phyloP scores from a whole-genome alignment of 1,284 basidiomycete species.

The Phellopilus nigrolimitatus region DNA sequence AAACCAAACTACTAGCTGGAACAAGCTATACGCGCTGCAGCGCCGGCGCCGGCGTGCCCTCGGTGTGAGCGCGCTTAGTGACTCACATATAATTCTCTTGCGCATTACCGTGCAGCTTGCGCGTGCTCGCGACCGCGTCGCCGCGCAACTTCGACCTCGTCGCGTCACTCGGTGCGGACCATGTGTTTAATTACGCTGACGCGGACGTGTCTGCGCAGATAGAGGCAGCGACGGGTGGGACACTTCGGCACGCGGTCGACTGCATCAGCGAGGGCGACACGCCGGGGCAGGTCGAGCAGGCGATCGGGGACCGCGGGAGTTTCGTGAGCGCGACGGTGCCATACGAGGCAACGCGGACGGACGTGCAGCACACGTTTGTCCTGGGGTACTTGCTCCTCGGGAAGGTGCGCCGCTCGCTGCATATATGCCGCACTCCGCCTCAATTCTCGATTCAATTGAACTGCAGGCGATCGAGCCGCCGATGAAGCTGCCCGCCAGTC shows the following conservation, averaged over 20 bases:
- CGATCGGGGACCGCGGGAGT: slow-evolving; percentile 10
- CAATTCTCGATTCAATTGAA: slow-evolving; percentile 2
- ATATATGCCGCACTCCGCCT: too few species aligned
- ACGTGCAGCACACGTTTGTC: slow-evolving; percentile 22
- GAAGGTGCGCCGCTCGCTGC: too few species aligned
- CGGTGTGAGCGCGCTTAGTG: too few species aligned
- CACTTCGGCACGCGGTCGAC: slow-evolving; percentile 23
- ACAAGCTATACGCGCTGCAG: too few species aligned
- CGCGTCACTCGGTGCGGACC: slow-evolving; percentile 36
- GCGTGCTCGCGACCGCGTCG: slow-evolving; percentile 37
- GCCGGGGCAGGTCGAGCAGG: slow-evolving; percentile 10
- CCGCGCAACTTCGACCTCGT: slow-evolving; percentile 35
- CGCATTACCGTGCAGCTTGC: too few species aligned
- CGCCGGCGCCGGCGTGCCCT: too few species aligned
- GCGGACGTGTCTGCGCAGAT: slow-evolving; percentile 26
- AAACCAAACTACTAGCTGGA: too few species aligned
- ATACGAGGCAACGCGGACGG: slow-evolving; percentile 2
- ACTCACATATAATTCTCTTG: too few species aligned
- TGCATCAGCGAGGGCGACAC: slow-evolving; percentile 23
- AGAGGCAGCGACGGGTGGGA: slow-evolving; percentile 14
- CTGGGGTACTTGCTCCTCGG: slow-evolving; percentile 28
- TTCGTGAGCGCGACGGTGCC: too few species aligned
- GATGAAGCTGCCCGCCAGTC: slow-evolving; percentile 17
- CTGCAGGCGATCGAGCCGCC: slow-evolving; percentile 20
- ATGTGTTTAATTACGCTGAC: slow-evolving; percentile 33